Conservation (phyloP, 2,329 filamentous ascomycete genomes). For the Neopestalotiopsis sp. region DNA sequence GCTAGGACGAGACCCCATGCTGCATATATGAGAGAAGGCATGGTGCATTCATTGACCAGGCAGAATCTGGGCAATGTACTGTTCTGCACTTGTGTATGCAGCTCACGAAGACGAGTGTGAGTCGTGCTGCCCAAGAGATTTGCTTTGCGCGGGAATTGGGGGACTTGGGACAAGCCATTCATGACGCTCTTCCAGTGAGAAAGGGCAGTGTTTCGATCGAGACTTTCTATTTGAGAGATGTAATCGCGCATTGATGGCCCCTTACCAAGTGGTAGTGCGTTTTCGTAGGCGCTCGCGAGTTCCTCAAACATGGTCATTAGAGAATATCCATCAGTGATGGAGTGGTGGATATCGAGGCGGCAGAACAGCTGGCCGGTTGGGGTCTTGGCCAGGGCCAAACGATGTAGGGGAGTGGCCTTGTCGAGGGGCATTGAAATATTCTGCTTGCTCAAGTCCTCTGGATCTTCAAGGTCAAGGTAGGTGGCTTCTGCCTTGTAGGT, state of each 20-base stretch:
- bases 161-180: neutral
- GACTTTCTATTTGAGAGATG: neutral
- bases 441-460: neutral
- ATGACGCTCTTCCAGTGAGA: slow-evolving; percentile 7
- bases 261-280: neutral
- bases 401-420: slow-evolving; percentile 13
- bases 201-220: slow-evolving; percentile 12
- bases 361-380: slow-evolving; percentile 3
- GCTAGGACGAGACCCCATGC: slow-evolving; percentile 17
- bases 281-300: slow-evolving; percentile 15
- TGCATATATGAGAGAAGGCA: slow-evolving; percentile 15
- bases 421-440: neutral
- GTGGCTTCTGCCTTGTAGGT: slow-evolving; percentile 12
- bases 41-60: slow-evolving; percentile 13
- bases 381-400: slow-evolving; percentile 11
- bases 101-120: slow-evolving; percentile 3
- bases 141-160: neutral
- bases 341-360: slow-evolving; percentile 17
- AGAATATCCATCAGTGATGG: slow-evolving; percentile 18
- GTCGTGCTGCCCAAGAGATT: neutral
- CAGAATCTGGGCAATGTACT: slow-evolving; percentile 9
- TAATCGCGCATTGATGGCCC: slow-evolving; percentile 15
- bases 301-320: slow-evolving; percentile 20
- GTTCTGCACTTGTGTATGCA: slow-evolving; percentile 7
- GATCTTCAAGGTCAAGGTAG: neutral